A percentile compares a stretch with the other conserved stretches of the same genome.
phyloP scores from a whole-genome alignment of 225 moss, liverwort and hornwort genomes.

The Polytrichum commune region DNA sequence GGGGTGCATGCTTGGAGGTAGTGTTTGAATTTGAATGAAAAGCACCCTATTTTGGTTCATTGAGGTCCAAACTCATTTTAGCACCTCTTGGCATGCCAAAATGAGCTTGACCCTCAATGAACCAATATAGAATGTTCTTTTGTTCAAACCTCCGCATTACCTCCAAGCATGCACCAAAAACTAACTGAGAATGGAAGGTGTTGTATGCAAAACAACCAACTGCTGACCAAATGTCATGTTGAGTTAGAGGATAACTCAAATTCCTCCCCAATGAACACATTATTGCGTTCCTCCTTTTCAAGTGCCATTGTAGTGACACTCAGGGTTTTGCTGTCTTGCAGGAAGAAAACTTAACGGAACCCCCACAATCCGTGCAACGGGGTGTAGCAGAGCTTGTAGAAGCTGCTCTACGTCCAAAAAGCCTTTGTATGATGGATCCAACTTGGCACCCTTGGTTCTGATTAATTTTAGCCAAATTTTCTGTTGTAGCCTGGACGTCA shows the following conservation, averaged over 20 bases:
- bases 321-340: constrained; percentile 21
- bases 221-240: no score
- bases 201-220: no score
- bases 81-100: no score
- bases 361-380: constrained; percentile 86
- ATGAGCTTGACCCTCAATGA: no score
- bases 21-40: no score
- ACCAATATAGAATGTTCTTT: no score
- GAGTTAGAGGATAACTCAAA: background rate
- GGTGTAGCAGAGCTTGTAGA: constrained; percentile 99
- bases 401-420: constrained; percentile 89
- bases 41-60: no score
- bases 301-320: background rate
- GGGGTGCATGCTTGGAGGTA: no score
- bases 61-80: no score
- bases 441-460: constrained; percentile 99
- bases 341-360: constrained; percentile 79
- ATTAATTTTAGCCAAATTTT: background rate
- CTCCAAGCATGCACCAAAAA: no score
- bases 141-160: no score
- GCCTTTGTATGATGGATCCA: constrained; percentile 99
- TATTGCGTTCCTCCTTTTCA: background rate
- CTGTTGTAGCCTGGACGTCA: background rate
- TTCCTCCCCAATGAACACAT: background rate
- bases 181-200: no score